phyloP scores from a whole-genome alignment of 306 rosid genomes.

The Inga laurina region DNA sequence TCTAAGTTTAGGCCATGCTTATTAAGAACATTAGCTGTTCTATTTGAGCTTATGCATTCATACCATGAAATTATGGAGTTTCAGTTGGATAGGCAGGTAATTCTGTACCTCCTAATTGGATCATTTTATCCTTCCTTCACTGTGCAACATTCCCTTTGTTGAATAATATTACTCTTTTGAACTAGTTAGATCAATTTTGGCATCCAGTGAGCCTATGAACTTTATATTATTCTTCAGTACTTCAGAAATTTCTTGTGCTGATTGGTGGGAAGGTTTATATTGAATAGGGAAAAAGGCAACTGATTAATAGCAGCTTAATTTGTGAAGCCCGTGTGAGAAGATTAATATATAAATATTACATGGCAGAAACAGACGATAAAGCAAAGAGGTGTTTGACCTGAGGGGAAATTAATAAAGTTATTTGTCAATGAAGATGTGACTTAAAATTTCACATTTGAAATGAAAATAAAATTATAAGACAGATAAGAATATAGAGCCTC shows the following conservation, averaged over 20 bases:
- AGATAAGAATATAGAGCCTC: not conserved
- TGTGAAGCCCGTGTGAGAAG: not conserved
- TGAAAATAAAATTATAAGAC: conserved; percentile 2
- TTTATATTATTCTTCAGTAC: not conserved
- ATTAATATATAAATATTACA: not conserved
- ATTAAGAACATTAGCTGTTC: conserved; percentile 72
- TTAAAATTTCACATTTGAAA: not conserved
- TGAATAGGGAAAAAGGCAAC: not conserved
- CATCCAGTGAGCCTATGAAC: conserved; percentile 7
- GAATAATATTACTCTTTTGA: conserved; percentile 25
- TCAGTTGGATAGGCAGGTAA: conserved; percentile 77
- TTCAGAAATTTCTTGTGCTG: not conserved
- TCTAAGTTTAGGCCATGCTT: conserved; percentile 89
- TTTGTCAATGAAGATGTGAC: not conserved
- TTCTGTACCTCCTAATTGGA: conserved; percentile 27
- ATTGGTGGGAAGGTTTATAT: not conserved
- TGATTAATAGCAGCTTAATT: not conserved
- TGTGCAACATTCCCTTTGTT: conserved; percentile 8
- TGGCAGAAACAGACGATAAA: not conserved
- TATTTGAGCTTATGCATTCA: conserved; percentile 84
- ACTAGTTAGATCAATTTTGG: conserved; percentile 19
- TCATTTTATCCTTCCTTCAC: conserved; percentile 2
- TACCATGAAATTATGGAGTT: conserved; percentile 90
- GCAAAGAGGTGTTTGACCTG: not conserved
- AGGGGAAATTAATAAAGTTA: not conserved